Base-by-base conservation (phyloP, 2,329 filamentous ascomycete genomes). In the Chrysoporthe puriensis region DNA sequence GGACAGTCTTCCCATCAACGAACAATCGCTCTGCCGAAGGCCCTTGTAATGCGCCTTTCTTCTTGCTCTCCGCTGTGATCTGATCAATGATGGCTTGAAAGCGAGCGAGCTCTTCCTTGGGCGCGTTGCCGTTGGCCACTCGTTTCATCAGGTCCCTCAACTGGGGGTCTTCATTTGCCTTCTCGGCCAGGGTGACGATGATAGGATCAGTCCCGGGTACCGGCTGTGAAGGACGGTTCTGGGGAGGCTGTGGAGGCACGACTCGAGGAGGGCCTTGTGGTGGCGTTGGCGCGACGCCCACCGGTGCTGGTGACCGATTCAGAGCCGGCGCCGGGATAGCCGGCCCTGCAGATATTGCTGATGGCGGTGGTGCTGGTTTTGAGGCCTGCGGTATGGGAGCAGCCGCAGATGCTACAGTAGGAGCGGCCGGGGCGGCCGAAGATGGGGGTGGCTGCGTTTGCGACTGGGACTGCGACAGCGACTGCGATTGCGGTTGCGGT, bases 1-100 rank as follows among this genome's bases (percentile, higher is more conserved):
- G 85, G 46, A 89, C 84, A 0, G 85, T 86, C 69, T 82, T 82
- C 1, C 84, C 80, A 71, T 86, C 86, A 1, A 88, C 85, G 26
- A 86, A 73, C 21, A 89, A 76, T 63, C 82, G 78, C 65, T 88
- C 85, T 0, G 86, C 84, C 4, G 85, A 84, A 7, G 86, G 85
- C 0, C 83, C 84, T 62, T 84, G 81, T 50, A 83, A 80, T 0
- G 79, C 80, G 8, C 84, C 83, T 50, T 80, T 86, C 52, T 79
- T 82, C 72, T 84, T 85, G 72, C 86, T 86, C 69, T 88, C 85
- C 0, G 78, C 78, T 2, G 90, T 94, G 66, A 96, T 85, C 75
- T 93, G 89, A 73, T 94, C 91, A 70, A 96, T 96, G 54, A 96
- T 92, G 61, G 84, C 85, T 75, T 96, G 92, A 72, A 96, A 96